Percentiles rank a stretch among this genome's conserved stretches.
Evolutionary conservation across 2,329 filamentous ascomycete species (phyloP).

Genomic region (Colletotrichum graminicola): DNA sequence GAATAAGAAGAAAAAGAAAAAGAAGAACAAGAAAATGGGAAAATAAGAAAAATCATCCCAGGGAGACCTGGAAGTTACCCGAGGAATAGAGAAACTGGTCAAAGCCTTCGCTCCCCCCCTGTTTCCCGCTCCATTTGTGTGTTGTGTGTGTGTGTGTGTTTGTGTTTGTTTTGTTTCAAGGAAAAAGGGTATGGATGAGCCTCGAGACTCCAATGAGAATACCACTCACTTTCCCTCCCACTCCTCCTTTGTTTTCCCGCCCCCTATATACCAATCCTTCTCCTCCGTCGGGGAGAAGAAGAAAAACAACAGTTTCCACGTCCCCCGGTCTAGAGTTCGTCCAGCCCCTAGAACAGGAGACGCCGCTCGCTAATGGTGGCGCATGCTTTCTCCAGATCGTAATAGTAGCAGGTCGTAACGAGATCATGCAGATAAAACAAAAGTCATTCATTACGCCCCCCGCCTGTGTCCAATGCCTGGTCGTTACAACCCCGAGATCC

Average conservation of each 20-base stretch:
- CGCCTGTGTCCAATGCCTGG: conserved; percentile 33
- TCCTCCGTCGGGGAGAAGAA: conserved; percentile 21
- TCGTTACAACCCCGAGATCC: conserved; percentile 32
- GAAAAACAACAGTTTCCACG: conserved; percentile 15
- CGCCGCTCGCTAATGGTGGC: conserved; percentile 41
- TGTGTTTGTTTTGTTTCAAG: conserved; percentile 31
- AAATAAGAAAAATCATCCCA: conserved; percentile 41
- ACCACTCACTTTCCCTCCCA: conserved; percentile 25
- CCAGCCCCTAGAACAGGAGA: conserved; percentile 40
- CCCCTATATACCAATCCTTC: conserved; percentile 36
- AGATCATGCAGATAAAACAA: conserved; percentile 47
- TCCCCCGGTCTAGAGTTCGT: conserved; percentile 40
- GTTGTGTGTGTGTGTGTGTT: conserved; percentile 21
- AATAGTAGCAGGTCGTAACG: conserved; percentile 50
- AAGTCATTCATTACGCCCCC: conserved; percentile 44
- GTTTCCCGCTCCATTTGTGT: conserved; percentile 37
- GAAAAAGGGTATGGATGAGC: conserved; percentile 40
- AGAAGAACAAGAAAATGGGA: conserved; percentile 39
- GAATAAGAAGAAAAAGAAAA: conserved; percentile 19
- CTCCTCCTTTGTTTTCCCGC: background rate
- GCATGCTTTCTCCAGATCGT: conserved; percentile 43
- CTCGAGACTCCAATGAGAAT: conserved; percentile 32
- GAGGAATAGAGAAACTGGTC: conserved; percentile 34
- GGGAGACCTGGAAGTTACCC: conserved; percentile 42
- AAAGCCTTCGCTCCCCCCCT: conserved; percentile 30